phyloP scores from a whole-genome alignment of 257 asterid genomes.

The Capsicum pubescens region DNA sequence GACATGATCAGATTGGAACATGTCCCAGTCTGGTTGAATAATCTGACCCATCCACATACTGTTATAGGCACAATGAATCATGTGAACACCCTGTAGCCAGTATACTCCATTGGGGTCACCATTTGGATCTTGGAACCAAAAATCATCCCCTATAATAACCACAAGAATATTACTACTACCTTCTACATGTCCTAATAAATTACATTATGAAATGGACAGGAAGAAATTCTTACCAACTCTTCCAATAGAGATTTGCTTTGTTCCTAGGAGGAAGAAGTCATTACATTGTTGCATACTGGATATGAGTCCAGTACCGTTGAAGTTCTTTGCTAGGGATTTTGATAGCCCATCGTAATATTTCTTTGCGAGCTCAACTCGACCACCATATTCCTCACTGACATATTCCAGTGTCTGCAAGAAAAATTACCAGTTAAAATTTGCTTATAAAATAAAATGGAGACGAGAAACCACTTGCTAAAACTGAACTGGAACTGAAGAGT shows the following conservation, averaged over 20 bases:
- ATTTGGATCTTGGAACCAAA: constrained; percentile 47
- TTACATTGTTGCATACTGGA: constrained; percentile 68
- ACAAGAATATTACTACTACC: background rate
- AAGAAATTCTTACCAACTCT: constrained; percentile 46
- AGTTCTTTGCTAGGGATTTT: constrained; percentile 59
- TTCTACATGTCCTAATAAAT: background rate
- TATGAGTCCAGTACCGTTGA: constrained; percentile 56
- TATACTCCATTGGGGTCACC: constrained; percentile 47
- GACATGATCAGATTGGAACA: constrained; percentile 50
- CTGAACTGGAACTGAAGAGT: background rate
- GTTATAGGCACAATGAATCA: constrained; percentile 53
- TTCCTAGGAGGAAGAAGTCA: constrained; percentile 61
- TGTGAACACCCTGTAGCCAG: constrained; percentile 52
- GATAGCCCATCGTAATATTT: constrained; percentile 71
- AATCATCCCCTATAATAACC: constrained; percentile 42
- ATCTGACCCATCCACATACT: constrained; percentile 51
- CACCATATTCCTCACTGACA: constrained; percentile 64
- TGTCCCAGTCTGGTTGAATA: constrained; percentile 54
- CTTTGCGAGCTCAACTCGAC: constrained; percentile 67
- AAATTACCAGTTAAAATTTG: constrained; percentile 20
- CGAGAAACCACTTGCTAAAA: background rate
- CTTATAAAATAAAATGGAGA: background rate
- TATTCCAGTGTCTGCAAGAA: constrained; percentile 65
- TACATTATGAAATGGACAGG: background rate
- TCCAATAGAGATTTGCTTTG: constrained; percentile 55